phyloP scores from a whole-genome alignment of 805 yeast species.

The Kazachstania bromeliacearum region DNA sequence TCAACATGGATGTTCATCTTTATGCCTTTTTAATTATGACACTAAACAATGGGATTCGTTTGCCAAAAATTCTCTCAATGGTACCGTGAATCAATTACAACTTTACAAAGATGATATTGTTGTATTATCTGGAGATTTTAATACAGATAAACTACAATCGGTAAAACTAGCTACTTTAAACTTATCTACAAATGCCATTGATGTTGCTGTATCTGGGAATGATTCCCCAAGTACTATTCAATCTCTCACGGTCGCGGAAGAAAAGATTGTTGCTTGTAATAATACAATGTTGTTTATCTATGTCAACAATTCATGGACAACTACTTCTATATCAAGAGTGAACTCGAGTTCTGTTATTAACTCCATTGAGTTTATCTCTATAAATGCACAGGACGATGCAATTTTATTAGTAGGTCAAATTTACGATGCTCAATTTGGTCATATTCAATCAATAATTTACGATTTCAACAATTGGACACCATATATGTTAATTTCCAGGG shows the following conservation, averaged over 20 bases:
- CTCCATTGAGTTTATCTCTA: conserved; percentile 1
- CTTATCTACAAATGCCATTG: conserved; percentile 8
- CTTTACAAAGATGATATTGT: conserved; percentile 35
- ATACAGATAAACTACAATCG: conserved; percentile 13
- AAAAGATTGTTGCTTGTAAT: conserved; percentile 17
- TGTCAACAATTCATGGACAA: conserved; percentile 7
- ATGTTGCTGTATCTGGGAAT: conserved; percentile 9
- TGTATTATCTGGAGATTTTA: conserved; percentile 47
- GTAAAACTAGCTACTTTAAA: conserved; percentile 37
- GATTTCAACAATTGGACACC: conserved; percentile 21
- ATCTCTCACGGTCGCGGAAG: conserved; percentile 13
- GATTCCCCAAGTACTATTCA: conserved; percentile 1
- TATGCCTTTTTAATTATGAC: conserved; percentile 57
- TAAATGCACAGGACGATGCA: neutral
- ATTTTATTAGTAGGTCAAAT: conserved; percentile 33
- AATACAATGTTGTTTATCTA: conserved; percentile 9
- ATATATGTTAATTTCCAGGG: conserved; percentile 9
- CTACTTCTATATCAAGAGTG: conserved; percentile 3
- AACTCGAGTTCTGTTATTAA: conserved; percentile 5
- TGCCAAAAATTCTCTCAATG: conserved; percentile 33
- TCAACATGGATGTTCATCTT: conserved; percentile 43
- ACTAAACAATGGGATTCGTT: conserved; percentile 44
- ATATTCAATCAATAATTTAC: conserved; percentile 17
- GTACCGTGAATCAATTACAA: conserved; percentile 46
- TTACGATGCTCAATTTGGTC: conserved; percentile 29